Percentiles rank a stretch among this genome's conserved stretches.
Evolutionary conservation across 129 eudicot species (phyloP).

Genomic region (Artemisia argyi): DNA sequence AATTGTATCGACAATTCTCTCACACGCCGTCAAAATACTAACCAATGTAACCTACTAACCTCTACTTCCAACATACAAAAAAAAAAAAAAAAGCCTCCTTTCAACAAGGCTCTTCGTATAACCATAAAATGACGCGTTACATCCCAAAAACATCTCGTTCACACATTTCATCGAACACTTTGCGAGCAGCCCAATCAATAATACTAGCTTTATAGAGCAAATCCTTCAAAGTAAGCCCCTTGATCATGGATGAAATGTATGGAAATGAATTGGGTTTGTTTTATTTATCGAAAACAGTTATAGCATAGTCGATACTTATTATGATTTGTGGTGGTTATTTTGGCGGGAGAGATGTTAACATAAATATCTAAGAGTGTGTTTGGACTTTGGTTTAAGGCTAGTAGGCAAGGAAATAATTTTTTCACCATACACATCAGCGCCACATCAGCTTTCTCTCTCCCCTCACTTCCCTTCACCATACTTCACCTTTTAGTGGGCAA

Average conservation of each 20-base stretch:
- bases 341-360: too few species aligned
- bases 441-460: too few species aligned
- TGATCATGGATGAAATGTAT: too few species aligned
- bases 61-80: conserved; percentile 26
- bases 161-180: conserved; percentile 48
- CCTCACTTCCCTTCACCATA: too few species aligned
- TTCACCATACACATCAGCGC: too few species aligned
- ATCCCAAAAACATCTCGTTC: conserved; percentile 40
- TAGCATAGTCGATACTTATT: too few species aligned
- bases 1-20: conserved; percentile 27
- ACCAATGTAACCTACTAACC: conserved; percentile 26
- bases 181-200: conserved; percentile 38
- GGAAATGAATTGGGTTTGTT: conserved; percentile 30
- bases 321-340: not conserved
- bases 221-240: conserved; percentile 33
- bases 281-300: conserved; percentile 32
- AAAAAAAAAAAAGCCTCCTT: conserved; percentile 33
- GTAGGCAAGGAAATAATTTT: too few species aligned
- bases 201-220: conserved; percentile 5
- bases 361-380: too few species aligned
- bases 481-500: too few species aligned
- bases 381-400: too few species aligned
- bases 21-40: conserved; percentile 41
- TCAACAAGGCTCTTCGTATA: conserved; percentile 39
- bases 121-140: conserved; percentile 60